Evolutionary conservation across 2,329 filamentous ascomycete species (phyloP), one percentile per base, ranked within the genome.

Genomic region (Oidium heveae): DNA sequence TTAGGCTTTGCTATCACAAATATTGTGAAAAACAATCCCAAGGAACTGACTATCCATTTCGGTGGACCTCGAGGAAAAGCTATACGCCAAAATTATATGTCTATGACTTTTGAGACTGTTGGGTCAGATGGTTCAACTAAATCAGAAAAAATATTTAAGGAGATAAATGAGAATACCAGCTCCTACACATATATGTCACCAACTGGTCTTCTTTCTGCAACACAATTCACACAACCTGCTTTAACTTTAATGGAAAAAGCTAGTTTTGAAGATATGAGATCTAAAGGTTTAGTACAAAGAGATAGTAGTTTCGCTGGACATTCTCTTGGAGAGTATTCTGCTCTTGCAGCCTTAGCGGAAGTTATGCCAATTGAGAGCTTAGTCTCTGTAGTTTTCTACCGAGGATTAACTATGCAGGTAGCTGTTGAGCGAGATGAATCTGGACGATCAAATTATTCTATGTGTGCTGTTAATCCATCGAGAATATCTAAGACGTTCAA

Each of bases 281-380:
- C 87, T 63, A 96, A 94, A 76, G 91, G 93, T 58, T 78, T 98
- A 36, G 89, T 98, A 34, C 87, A 94, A 63, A 77, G 86, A 57
- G 89, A 96, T 72, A 95, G 86, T 76, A 94, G 84, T 61, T 98
- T 98, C 67, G 91, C 91, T 15, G 91, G 91, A 60, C 91, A 98
- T 73, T 98, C 93, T 0, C 79, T 98, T 22, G 91, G 91, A 69
- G 91, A 98, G 72, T 98, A 98, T 74, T 95, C 88, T 58, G 91
- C 91, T 10, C 80, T 98, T 59, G 91, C 91, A 58, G 91, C 91
- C 13, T 76, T 98, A 57, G 91, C 93, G 12, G 89, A 98, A 65
- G 91, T 98, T 66, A 94, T 98, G 86, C 91, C 93, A n/a, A 98
- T 98, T 64, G 91, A 98, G 74, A 91, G 84, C 62, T 74, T 98